Conservation (phyloP, 2,329 filamentous ascomycete species). For the Leptographium galeiforme region DNA sequence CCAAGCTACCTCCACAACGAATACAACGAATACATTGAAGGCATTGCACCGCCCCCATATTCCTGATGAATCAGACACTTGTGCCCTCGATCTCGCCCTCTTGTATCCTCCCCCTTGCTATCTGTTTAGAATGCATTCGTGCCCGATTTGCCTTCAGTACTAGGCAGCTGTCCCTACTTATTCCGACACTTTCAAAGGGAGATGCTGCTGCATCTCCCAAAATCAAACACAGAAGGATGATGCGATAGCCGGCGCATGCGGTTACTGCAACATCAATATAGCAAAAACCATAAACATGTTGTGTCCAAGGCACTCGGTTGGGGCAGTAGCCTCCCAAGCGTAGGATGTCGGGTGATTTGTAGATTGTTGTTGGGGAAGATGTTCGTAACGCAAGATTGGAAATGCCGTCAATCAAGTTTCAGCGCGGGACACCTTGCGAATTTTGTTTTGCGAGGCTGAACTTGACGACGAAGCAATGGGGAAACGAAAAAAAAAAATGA, state of each 20-base stretch:
- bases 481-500: slow-evolving; percentile 3
- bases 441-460: slow-evolving; percentile 6
- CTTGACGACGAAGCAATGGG: background rate
- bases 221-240: background rate
- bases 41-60: background rate
- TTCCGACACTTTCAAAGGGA: background rate
- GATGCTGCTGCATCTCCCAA: background rate
- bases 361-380: slow-evolving; percentile 23
- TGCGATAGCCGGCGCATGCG: background rate
- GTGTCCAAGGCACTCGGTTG: slow-evolving; percentile 24
- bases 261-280: slow-evolving; percentile 14
- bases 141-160: too few relatives aligned
- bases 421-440: slow-evolving; percentile 15
- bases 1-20: background rate
- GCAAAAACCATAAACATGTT: slow-evolving; percentile 24
- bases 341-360: slow-evolving; percentile 26
- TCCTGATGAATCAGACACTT: background rate
- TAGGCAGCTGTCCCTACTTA: background rate
- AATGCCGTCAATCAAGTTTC: slow-evolving; percentile 16
- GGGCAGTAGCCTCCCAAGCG: slow-evolving; percentile 23
- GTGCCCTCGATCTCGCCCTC: background rate
- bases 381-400: slow-evolving; percentile 20
- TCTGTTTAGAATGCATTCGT: background rate
- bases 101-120: background rate
- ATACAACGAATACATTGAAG: background rate